Conservation (phyloP, 2,329 filamentous ascomycete species). For the Penicillium expansum region DNA sequence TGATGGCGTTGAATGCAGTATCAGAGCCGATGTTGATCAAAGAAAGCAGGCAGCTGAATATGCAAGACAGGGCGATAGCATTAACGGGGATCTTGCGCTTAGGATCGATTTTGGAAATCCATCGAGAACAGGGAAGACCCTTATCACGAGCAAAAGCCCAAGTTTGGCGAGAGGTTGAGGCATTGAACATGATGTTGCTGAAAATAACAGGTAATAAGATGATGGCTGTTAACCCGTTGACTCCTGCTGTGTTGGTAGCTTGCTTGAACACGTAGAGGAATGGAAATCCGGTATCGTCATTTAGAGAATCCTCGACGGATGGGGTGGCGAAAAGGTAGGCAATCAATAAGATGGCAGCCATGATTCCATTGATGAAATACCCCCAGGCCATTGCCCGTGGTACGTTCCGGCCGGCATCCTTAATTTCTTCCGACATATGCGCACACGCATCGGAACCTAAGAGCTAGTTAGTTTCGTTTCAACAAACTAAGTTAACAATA, state of each 20-base stretch:
- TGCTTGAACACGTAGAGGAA: slow-evolving; percentile 49
- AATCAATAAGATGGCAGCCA: slow-evolving; percentile 45
- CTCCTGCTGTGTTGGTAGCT: slow-evolving; percentile 21
- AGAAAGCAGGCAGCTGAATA: slow-evolving; percentile 39
- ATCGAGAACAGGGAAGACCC: slow-evolving; percentile 43
- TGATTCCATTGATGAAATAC: slow-evolving; percentile 44
- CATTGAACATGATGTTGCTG: slow-evolving; percentile 41
- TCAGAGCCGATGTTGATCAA: slow-evolving; percentile 53
- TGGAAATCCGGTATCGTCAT: slow-evolving; percentile 44
- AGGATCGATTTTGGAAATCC: slow-evolving; percentile 39
- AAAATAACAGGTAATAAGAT: slow-evolving; percentile 41
- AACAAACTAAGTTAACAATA: background rate
- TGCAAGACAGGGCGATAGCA: slow-evolving; percentile 34
- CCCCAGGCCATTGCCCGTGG: slow-evolving; percentile 46
- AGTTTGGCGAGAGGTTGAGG: slow-evolving; percentile 40
- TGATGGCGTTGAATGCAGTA: slow-evolving; percentile 53
- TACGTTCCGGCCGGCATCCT: slow-evolving; percentile 45
- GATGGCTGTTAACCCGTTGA: slow-evolving; percentile 38
- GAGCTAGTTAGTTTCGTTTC: slow-evolving; percentile 1
- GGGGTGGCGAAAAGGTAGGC: slow-evolving; percentile 43
- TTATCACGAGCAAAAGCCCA: slow-evolving; percentile 46
- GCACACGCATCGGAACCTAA: slow-evolving; percentile 28
- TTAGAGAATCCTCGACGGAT: slow-evolving; percentile 34
- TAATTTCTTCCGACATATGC: slow-evolving; percentile 48
- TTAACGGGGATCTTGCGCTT: slow-evolving; percentile 45